Evolutionary conservation across 306 rosid species (phyloP).

Genomic region (Cajanus cajan): DNA sequence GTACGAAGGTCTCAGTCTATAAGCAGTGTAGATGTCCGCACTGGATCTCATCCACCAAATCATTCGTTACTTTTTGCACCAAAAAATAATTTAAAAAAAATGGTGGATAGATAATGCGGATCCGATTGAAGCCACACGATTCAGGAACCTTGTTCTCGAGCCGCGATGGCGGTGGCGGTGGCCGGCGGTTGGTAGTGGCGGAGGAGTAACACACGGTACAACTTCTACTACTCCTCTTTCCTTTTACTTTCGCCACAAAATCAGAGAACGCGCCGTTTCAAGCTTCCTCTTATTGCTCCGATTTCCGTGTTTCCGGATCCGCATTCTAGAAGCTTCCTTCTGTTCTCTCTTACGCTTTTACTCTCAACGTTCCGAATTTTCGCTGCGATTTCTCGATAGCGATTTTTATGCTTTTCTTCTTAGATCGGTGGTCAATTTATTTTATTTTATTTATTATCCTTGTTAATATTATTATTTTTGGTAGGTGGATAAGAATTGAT

Average conservation of each 20-base stretch:
- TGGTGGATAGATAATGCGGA: slow-evolving; percentile 25
- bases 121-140: slow-evolving; percentile 27
- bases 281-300: neutral
- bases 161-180: slow-evolving; percentile 22
- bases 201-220: neutral
- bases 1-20: neutral
- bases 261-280: neutral
- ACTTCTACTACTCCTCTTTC: neutral
- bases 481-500: neutral
- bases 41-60: neutral
- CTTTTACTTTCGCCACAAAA: neutral
- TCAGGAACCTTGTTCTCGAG: neutral
- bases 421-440: neutral
- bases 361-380: neutral
- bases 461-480: neutral
- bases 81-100: neutral
- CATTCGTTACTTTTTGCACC: neutral
- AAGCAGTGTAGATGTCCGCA: neutral
- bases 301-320: neutral
- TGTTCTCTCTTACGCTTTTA: neutral
- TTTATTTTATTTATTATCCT: neutral
- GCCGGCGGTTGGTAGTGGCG: slow-evolving; percentile 6
- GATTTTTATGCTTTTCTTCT: neutral
- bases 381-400: neutral
- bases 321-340: neutral